A percentile compares a stretch with the other conserved stretches of the same genome.
These are phyloP conservation scores for Lotmaria passim DNA, from an alignment of 208 protist genomes.

Conservation along the genomic window DNA sequence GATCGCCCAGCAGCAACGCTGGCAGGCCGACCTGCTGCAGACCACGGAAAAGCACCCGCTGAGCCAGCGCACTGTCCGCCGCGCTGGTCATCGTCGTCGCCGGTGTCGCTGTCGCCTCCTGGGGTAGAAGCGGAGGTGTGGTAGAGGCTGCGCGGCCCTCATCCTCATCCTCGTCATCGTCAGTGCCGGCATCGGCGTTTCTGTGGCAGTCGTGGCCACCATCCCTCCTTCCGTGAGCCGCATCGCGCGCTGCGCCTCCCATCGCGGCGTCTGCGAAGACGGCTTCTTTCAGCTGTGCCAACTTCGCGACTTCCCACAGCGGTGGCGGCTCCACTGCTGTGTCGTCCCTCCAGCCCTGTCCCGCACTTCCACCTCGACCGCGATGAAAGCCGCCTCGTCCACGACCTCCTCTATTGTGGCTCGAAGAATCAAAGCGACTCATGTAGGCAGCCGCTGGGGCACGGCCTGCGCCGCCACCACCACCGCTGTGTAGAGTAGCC, in stretches of 20 bases:
- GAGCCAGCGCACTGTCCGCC: neutral
- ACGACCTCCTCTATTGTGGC: too few relatives aligned
- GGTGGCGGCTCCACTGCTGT: too few relatives aligned
- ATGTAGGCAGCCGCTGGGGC: too few relatives aligned
- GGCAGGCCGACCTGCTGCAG: constrained; percentile 70
- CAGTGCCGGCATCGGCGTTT: neutral
- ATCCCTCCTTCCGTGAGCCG: too few relatives aligned
- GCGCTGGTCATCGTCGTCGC: neutral
- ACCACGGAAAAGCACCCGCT: constrained; percentile 33
- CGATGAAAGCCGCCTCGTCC: too few relatives aligned
- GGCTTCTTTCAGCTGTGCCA: constrained; percentile 27
- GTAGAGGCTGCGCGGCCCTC: neutral
- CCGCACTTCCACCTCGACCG: too few relatives aligned
- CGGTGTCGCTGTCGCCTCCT: neutral
- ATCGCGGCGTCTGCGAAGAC: constrained; percentile 19
- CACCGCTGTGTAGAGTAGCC: neutral
- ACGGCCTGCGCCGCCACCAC: neutral
- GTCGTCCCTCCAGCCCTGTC: too few relatives aligned
- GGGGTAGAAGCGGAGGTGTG: too few relatives aligned
- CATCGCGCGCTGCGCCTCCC: too few relatives aligned
- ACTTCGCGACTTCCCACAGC: constrained; percentile 25
- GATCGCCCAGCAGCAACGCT: constrained; percentile 68
- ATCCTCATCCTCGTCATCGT: neutral
- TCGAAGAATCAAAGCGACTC: too few relatives aligned
- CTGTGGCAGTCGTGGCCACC: too few relatives aligned